Conservation (phyloP, 129 eudicot species). For the Flaveria robusta region DNA sequence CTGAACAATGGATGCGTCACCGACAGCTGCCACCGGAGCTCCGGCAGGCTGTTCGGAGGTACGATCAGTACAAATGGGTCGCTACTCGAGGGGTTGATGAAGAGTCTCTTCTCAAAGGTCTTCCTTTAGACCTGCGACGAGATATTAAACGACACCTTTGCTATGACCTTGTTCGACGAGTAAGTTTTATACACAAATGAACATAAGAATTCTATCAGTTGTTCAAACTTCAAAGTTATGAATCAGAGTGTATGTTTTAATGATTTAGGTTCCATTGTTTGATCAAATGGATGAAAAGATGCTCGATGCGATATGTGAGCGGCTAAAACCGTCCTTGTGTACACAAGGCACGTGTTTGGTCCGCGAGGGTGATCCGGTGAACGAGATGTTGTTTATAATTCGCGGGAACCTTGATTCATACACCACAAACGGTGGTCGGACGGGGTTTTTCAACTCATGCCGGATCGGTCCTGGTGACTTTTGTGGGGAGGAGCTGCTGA, state of each 20-base stretch:
- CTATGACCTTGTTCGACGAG: slow-evolving; percentile 86
- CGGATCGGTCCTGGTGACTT: slow-evolving; percentile 88
- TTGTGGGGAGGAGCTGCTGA: slow-evolving; percentile 89
- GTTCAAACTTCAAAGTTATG: not conserved
- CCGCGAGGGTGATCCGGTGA: slow-evolving; percentile 94
- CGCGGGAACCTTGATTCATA: slow-evolving; percentile 88
- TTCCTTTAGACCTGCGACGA: slow-evolving; percentile 84
- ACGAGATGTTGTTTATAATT: slow-evolving; percentile 82
- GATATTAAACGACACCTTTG: slow-evolving; percentile 92
- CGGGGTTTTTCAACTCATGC: slow-evolving; percentile 90
- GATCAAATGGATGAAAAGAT: slow-evolving; percentile 91
- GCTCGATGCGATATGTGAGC: slow-evolving; percentile 93
- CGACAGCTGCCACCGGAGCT: slow-evolving; percentile 87
- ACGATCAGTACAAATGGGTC: slow-evolving; percentile 91
- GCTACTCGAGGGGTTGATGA: slow-evolving; percentile 96
- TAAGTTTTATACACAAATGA: slow-evolving; percentile 32
- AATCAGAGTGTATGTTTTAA: not conserved
- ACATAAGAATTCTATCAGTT: not conserved
- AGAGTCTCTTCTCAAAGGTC: slow-evolving; percentile 73
- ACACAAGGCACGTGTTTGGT: slow-evolving; percentile 77
- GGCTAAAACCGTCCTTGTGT: slow-evolving; percentile 81
- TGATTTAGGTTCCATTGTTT: slow-evolving; percentile 71
- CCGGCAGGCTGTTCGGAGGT: slow-evolving; percentile 66
- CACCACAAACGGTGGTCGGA: slow-evolving; percentile 94
- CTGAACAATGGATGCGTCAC: slow-evolving; percentile 97